These are phyloP conservation scores for Ammopiptanthus mongolicus DNA, from an alignment of 306 rosid species.

Conservation along the genomic window DNA sequence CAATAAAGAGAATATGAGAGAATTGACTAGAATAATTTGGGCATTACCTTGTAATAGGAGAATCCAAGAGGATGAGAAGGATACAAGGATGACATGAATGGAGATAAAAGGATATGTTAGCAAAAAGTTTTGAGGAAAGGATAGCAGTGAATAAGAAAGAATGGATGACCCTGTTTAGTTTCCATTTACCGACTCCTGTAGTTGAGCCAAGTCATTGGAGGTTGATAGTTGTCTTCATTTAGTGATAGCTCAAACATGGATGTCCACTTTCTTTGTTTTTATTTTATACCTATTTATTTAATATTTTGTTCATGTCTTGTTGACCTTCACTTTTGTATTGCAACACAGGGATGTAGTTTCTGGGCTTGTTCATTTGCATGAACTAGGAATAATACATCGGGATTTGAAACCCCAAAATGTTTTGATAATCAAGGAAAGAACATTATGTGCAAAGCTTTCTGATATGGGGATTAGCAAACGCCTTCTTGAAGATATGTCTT, in stretches of 20 bases:
- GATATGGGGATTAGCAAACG: constrained; percentile 97
- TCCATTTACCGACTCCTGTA: not conserved
- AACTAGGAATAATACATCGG: constrained; percentile 81
- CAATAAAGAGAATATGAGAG: not conserved
- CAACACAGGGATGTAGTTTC: constrained; percentile 61
- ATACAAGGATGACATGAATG: no score
- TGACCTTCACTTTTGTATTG: constrained; percentile 17
- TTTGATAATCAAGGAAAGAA: constrained; percentile 57
- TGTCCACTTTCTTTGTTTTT: not conserved
- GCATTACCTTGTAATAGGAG: not conserved
- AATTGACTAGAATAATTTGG: not conserved
- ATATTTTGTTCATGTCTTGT: not conserved
- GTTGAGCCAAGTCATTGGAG: not conserved
- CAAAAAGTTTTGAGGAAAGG: not conserved
- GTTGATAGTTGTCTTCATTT: not conserved
- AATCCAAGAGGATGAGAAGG: no score
- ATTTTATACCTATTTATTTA: not conserved
- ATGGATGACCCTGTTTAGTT: not conserved
- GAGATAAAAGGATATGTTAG: no score
- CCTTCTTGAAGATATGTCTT: constrained; percentile 71
- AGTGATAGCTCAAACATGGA: not conserved
- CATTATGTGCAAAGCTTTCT: constrained; percentile 73
- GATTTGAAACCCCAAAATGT: constrained; percentile 96
- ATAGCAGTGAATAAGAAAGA: not conserved
- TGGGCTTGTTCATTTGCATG: constrained; percentile 87